Evolutionary conservation across 106 monocot genomes (phyloP), one percentile per base, ranked within the genome.

Genomic region (Agapanthus africanus): DNA sequence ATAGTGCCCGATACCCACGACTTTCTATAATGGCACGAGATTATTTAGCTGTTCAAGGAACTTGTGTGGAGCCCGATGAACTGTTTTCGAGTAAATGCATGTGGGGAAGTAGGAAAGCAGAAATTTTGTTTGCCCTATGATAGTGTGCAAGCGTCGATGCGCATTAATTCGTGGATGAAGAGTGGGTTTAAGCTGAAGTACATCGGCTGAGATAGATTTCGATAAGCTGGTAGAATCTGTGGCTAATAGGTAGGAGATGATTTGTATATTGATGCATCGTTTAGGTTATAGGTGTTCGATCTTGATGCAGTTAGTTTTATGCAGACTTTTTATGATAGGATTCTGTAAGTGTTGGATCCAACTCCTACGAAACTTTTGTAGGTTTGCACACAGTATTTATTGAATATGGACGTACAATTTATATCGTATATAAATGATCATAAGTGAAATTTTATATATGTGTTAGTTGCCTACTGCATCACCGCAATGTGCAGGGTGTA

Each of bases 1-100:
- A 95, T 33, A 64, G 77, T 30, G 41, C 81, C 10, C 73, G 94
- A 5, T 95, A 91, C 54, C 94, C 91, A 4, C 66, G 83, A 25
- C 88, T 95, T 5, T 91, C 94, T 41, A 49, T 85, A 1, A 95
- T 95, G 94, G 94, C 94, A 27, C 80, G 88, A 13, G 94, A 91
- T 42, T 95, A 73, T 67, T 69, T 91, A 46, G 83, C 94, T 18
- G 83, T 88, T 13, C 91, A 91, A 63, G 88, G 87, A 54, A 91
- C 82, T 14, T 77, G 88, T 7, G 65, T 85, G 6, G 87, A 87
- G 56, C 94, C 91, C 0, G 91, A 85, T 1, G 82, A 91, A 51
- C 25, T 95, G 47, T 95, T 95, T 36, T 80, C 91, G 0, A 70
- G 81, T n/a, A 85, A 79, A 79, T 82, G n/a, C n/a, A n/a, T n/a